phyloP scores from a whole-genome alignment of 768 basidiomycete genomes.

The Brasilioporus rufonigricans region DNA sequence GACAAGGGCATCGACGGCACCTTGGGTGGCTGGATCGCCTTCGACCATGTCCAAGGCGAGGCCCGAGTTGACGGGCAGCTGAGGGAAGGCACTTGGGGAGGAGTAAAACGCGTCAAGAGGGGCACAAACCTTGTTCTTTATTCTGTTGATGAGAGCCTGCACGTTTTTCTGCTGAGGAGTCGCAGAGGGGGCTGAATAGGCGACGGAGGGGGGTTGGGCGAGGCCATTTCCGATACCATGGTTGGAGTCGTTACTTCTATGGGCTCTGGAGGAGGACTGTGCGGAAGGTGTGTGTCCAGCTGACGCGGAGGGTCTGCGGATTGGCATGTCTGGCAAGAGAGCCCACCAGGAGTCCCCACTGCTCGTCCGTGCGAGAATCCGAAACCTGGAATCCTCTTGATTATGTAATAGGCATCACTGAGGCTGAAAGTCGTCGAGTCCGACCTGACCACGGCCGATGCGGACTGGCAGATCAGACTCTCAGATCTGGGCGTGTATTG shows the following conservation, averaged over 20 bases:
- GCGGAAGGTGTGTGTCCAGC: conserved; percentile 34
- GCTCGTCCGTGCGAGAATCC: conserved; percentile 23
- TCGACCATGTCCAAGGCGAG: conserved; percentile 70
- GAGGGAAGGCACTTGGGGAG: neutral
- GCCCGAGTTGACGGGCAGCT: conserved; percentile 89
- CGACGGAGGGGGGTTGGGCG: conserved; percentile 33
- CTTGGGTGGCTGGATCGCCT: conserved; percentile 68
- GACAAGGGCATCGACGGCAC: conserved; percentile 77
- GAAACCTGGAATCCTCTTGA: neutral
- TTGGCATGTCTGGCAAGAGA: conserved; percentile 38
- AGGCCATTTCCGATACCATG: conserved; percentile 37
- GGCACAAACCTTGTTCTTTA: conserved; percentile 71
- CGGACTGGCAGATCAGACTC: neutral
- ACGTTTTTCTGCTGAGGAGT: conserved; percentile 83
- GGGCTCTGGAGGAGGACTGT: conserved; percentile 43
- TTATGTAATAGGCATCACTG: conserved; percentile 1
- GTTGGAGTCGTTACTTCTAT: conserved; percentile 64
- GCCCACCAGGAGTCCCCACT: neutral
- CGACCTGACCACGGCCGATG: neutral
- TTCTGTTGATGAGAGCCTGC: conserved; percentile 71
- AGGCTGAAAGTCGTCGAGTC: neutral
- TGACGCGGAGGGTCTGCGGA: conserved; percentile 63
- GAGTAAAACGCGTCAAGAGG: neutral
- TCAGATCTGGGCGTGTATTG: neutral
- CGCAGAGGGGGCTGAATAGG: conserved; percentile 37